These are phyloP conservation scores for Tulasnella calospora DNA, from an alignment of 768 basidiomycete species.

Conservation along the genomic window DNA sequence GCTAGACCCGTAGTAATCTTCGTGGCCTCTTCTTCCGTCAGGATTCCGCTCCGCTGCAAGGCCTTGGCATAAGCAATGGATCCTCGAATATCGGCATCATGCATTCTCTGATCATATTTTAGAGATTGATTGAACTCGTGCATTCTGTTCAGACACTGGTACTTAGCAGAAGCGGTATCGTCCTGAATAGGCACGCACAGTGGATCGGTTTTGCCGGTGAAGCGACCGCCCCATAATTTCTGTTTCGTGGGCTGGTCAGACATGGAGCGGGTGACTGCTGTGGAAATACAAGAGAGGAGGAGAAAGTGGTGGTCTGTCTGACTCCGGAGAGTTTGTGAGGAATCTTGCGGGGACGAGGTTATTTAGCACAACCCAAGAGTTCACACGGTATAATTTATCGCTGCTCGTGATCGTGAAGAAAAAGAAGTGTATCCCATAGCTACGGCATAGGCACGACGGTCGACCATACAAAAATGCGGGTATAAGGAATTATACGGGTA, in stretches of 20 bases:
- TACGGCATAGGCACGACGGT: neutral
- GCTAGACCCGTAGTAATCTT: slow-evolving; percentile 70
- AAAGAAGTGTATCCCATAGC: neutral
- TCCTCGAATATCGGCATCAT: slow-evolving; percentile 82
- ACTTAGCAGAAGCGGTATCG: neutral
- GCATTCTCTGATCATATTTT: slow-evolving; percentile 91
- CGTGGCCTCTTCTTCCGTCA: slow-evolving; percentile 68
- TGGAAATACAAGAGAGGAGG: neutral
- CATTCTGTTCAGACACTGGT: slow-evolving; percentile 58
- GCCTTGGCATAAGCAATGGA: slow-evolving; percentile 96
- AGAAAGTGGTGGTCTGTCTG: neutral
- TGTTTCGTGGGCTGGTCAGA: slow-evolving; percentile 41
- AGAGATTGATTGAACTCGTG: slow-evolving; percentile 96
- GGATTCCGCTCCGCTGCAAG: slow-evolving; percentile 70
- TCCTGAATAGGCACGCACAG: slow-evolving; percentile 47
- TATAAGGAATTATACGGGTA: slow-evolving; percentile 5
- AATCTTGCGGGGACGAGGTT: neutral
- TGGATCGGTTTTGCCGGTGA: slow-evolving; percentile 85
- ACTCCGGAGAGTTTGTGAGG: neutral
- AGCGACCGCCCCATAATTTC: slow-evolving; percentile 85
- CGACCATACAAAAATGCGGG: neutral
- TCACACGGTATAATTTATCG: slow-evolving; percentile 6
- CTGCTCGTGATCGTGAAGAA: neutral
- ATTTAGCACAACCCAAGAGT: neutral
- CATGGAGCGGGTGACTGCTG: neutral